These are phyloP conservation scores for Rubia yunnanensis DNA, from an alignment of 257 asterid species.

Conservation along the genomic window DNA sequence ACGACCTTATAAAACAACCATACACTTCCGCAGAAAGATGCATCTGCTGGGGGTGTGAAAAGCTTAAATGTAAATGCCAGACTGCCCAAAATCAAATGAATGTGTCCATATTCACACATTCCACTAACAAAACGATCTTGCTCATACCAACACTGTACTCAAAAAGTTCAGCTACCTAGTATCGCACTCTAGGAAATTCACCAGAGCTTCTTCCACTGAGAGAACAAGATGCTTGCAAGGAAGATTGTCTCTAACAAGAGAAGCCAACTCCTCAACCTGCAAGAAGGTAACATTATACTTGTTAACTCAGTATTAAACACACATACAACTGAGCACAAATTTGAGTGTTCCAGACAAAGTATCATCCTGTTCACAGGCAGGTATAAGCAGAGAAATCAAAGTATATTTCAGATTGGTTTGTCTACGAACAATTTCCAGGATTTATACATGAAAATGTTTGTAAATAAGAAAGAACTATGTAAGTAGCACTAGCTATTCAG, in stretches of 20 bases:
- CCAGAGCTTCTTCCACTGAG: slow-evolving; percentile 63
- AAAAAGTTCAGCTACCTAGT: slow-evolving; percentile 43
- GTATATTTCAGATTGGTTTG: neutral
- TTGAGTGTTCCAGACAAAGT: neutral
- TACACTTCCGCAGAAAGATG: neutral
- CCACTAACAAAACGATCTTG: neutral
- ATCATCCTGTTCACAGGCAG: neutral
- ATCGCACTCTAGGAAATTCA: slow-evolving; percentile 60
- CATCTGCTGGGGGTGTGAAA: neutral
- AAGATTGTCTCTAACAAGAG: slow-evolving; percentile 66
- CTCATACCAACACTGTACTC: neutral
- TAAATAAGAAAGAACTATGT: neutral
- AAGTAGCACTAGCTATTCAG: neutral
- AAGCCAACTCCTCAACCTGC: slow-evolving; percentile 94
- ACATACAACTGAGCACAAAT: neutral
- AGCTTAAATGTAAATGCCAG: neutral
- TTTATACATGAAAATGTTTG: too few relatives aligned
- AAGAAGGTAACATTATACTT: slow-evolving; percentile 8
- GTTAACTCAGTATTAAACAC: slow-evolving; percentile 4
- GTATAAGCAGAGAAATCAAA: neutral
- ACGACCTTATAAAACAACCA: neutral
- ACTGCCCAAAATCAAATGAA: neutral
- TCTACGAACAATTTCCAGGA: neutral
- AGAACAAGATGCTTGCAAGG: slow-evolving; percentile 81
- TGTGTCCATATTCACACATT: neutral